Evolutionary conservation across 2,329 filamentous ascomycete species (phyloP).

Genomic region (Colletotrichum tabaci): DNA sequence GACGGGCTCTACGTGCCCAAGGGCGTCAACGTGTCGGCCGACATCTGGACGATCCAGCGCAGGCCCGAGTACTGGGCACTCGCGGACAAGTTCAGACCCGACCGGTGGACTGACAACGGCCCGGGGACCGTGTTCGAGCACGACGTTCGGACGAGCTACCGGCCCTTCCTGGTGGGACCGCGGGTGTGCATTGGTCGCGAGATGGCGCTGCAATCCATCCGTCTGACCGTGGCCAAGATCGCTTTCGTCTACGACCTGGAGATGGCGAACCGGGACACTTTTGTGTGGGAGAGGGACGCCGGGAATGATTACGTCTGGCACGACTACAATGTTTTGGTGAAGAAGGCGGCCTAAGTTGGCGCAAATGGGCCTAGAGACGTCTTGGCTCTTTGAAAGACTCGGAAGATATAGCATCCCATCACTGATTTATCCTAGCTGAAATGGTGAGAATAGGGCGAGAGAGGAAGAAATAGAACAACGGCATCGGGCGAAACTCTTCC

Average conservation of each 20-base stretch:
- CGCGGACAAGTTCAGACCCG: slow-evolving; percentile 61
- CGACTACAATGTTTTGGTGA: slow-evolving; percentile 1
- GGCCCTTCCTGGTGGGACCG: slow-evolving; percentile 24
- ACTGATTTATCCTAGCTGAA: too few species aligned
- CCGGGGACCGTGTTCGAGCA: slow-evolving; percentile 20
- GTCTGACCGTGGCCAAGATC: slow-evolving; percentile 26
- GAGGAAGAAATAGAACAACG: too few species aligned
- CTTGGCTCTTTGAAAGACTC: neutral
- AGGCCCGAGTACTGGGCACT: slow-evolving; percentile 58
- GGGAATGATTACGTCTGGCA: slow-evolving; percentile 33
- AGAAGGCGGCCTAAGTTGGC: neutral
- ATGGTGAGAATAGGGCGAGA: too few species aligned
- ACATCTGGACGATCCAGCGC: slow-evolving; percentile 52
- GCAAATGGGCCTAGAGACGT: neutral
- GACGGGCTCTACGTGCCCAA: slow-evolving; percentile 22
- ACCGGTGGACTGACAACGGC: slow-evolving; percentile 57
- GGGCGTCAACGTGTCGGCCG: slow-evolving; percentile 23
- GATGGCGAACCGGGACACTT: slow-evolving; percentile 18
- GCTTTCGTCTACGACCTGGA: slow-evolving; percentile 15
- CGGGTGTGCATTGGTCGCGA: slow-evolving; percentile 33
- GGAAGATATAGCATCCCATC: too few species aligned
- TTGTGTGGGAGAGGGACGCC: slow-evolving; percentile 28
- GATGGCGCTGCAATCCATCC: slow-evolving; percentile 31
- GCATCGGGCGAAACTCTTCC: too few species aligned
- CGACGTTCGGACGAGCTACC: slow-evolving; percentile 29